Conservation (phyloP, 2,329 filamentous ascomycete species). For the Ceratocystis albifundus region DNA sequence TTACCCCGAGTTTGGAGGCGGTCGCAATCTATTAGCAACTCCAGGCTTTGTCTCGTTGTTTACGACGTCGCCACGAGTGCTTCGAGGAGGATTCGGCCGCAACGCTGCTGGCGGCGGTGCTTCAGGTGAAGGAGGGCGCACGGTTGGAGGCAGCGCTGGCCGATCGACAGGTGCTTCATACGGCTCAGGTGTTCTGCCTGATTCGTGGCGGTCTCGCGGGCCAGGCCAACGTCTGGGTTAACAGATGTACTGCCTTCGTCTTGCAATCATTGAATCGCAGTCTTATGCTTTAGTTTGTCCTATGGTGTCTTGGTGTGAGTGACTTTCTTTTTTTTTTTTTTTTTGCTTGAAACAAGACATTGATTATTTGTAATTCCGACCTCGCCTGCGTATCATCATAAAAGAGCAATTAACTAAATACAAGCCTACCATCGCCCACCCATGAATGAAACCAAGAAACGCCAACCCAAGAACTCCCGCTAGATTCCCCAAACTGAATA, state of each 20-base stretch:
- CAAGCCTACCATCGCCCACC: background rate
- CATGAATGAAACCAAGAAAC: background rate
- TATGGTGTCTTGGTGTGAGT: background rate
- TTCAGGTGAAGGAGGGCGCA: background rate
- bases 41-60: constrained; percentile 59
- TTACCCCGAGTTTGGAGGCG: constrained; percentile 81
- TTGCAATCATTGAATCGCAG: background rate
- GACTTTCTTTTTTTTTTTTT: too few species aligned
- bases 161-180: constrained; percentile 15
- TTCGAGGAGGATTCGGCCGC: constrained; percentile 13
- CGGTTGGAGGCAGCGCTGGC: constrained; percentile 14
- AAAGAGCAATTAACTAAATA: background rate
- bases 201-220: constrained; percentile 54
- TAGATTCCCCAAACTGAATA: background rate
- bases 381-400: background rate
- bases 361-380: background rate
- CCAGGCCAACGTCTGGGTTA: constrained; percentile 51
- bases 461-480: background rate
- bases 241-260: constrained; percentile 17
- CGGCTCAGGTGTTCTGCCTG: constrained; percentile 41
- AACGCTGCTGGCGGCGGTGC: background rate
- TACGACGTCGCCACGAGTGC: constrained; percentile 37
- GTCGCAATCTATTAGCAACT: constrained; percentile 62
- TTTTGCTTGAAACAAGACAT: too few species aligned
- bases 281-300: background rate